Base-by-base conservation (phyloP, 805 yeast genomes). In the Komagataella kurtzmanii region DNA sequence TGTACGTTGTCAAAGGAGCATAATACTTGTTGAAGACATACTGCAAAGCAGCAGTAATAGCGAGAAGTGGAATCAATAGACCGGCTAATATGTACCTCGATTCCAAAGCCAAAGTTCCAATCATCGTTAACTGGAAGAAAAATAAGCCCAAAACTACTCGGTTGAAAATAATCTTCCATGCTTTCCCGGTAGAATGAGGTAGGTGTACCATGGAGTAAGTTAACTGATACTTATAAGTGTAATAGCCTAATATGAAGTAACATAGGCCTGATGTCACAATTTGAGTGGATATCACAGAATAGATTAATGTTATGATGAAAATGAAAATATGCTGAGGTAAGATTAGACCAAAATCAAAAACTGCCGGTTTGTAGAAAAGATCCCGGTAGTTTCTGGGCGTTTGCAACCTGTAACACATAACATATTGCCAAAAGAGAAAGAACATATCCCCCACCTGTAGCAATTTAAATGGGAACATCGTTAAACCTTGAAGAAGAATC, bases 401-500 rank as follows among this genome's bases (percentile, higher is more conserved):
- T 51, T 68, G 70, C 55, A 69, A 63, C 40, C 69, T 50, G 48
- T 51, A 56, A 21, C 67, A 54, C 64, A 65, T 44, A 54, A 70
- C 52, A 63, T 72, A 59, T 64, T 65, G 57, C 75, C 69, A 65
- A 47, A 75, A 74, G 14, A 77, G 59, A 21, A 74, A 57, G 3
- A 72, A 67, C 43, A 79, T 66, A 60, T 79, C 83, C 17, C 82
- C 80, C 45, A 75, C 64, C 59, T 80, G 84, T 12, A 79, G 65
- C 46, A 79, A 65, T 51, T 76, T 72, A 46, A 78, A 75, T 3
- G 83, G 83, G 57, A 79, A 76, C 81, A 80, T 77, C 1, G 80
- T 80, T 50, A 80, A 58, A 0, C 89, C 93, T 63, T 85, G 93
- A 52, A 85, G 72, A 19, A 85, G 69, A 53, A 85, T 84, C 65